Evolutionary conservation across 768 basidiomycete species (phyloP).

Genomic region (Boletus huronensis): DNA sequence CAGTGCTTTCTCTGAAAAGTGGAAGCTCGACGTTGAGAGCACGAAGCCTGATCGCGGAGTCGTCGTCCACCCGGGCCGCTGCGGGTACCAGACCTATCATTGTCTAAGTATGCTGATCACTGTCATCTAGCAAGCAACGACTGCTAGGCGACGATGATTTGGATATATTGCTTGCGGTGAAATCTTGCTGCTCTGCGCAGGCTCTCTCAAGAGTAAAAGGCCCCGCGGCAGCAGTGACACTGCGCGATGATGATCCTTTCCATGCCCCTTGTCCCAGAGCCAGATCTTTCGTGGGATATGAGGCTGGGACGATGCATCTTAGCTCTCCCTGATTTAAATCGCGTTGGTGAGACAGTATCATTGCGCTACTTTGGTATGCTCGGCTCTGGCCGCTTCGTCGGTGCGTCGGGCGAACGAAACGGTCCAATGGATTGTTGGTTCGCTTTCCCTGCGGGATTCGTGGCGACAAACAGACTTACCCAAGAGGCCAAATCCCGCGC

Average conservation of each 20-base stretch:
- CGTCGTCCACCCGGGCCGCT: background rate
- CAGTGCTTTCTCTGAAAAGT: background rate
- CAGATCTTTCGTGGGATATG: background rate
- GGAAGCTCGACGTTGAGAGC: background rate
- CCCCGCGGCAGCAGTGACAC: background rate
- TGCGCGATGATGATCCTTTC: background rate
- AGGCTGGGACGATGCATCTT: background rate
- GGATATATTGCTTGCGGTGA: background rate
- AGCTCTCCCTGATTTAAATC: background rate
- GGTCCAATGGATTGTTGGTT: too few relatives aligned
- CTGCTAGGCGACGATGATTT: background rate
- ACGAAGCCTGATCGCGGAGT: background rate
- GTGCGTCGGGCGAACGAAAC: background rate
- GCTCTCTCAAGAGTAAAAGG: background rate
- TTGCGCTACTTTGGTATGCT: background rate
- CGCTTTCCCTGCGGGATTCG: background rate
- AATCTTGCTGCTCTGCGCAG: background rate
- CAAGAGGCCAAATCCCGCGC: slow-evolving; percentile 48
- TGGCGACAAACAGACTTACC: slow-evolving; percentile 6
- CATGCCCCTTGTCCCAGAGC: background rate
- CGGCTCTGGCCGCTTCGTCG: background rate
- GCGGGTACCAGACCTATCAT: background rate
- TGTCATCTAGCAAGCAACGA: background rate
- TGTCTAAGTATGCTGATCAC: background rate
- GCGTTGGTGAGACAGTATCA: background rate